Conservation (phyloP, 176 grass and related monocot genomes). For the Alloteropsis semialata region DNA sequence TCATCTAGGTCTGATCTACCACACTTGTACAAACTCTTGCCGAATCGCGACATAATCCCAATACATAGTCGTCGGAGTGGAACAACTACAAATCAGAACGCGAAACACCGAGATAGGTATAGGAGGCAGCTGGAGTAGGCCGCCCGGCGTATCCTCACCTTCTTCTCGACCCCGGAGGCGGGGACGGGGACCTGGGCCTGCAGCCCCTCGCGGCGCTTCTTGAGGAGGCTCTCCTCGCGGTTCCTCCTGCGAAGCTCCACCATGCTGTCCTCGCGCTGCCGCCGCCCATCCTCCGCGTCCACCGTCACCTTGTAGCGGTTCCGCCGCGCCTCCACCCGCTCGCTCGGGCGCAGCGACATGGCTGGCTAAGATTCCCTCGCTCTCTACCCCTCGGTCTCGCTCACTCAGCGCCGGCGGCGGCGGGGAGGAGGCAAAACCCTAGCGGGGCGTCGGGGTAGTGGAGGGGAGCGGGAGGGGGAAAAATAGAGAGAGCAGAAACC, state of each 20-base stretch:
- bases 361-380: neutral
- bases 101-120: neutral
- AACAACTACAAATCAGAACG: neutral
- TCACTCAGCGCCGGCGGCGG: neutral
- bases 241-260: slow-evolving; percentile 94
- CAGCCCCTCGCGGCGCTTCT: slow-evolving; percentile 92
- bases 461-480: neutral
- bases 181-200: slow-evolving; percentile 47
- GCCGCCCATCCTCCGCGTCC: slow-evolving; percentile 87
- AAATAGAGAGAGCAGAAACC: slow-evolving; percentile 48
- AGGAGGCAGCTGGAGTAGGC: neutral
- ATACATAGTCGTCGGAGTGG: neutral
- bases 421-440: slow-evolving; percentile 54
- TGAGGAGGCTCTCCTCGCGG: slow-evolving; percentile 93
- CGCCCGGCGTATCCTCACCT: slow-evolving; percentile 37
- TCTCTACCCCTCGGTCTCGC: neutral
- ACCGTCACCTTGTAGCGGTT: slow-evolving; percentile 93
- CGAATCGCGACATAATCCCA: neutral
- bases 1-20: neutral
- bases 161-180: slow-evolving; percentile 71
- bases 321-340: slow-evolving; percentile 70
- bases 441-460: slow-evolving; percentile 31
- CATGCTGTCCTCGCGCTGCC: slow-evolving; percentile 95
- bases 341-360: slow-evolving; percentile 85
- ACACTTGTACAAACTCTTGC: neutral